These are phyloP conservation scores for Vaccinium vitisidaea DNA, from an alignment of 148 eudicot species.

Conservation along the genomic window DNA sequence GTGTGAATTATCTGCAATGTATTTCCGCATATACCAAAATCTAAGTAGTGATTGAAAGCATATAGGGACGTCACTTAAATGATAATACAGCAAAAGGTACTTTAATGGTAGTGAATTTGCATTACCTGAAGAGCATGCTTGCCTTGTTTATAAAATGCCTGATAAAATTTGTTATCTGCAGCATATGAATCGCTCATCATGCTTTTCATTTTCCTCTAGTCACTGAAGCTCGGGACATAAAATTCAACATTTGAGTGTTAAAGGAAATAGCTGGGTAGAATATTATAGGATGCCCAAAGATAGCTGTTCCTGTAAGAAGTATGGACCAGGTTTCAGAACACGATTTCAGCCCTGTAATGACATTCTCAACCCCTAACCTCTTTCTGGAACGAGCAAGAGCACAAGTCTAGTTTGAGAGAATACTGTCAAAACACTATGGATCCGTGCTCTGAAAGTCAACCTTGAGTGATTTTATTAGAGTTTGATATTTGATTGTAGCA, in stretches of 20 bases:
- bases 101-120: neutral
- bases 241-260: neutral
- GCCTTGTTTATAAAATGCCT: neutral
- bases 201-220: neutral
- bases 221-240: neutral
- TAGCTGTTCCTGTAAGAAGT: neutral
- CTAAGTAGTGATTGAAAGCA: too few relatives aligned
- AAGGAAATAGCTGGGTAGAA: neutral
- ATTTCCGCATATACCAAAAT: too few relatives aligned
- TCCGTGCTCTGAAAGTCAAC: neutral
- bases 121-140: neutral
- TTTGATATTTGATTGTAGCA: neutral
- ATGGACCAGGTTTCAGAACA: neutral
- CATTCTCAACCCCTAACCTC: neutral
- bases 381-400: neutral
- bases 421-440: neutral
- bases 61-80: neutral
- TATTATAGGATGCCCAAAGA: too few relatives aligned
- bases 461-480: neutral
- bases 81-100: neutral
- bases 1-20: too few relatives aligned
- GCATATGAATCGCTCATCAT: neutral
- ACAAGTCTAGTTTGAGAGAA: neutral
- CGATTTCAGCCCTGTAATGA: neutral
- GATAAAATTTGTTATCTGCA: neutral